Base-by-base conservation (phyloP, 2,329 filamentous ascomycete genomes). In the Chaetomiaceae sp. region DNA sequence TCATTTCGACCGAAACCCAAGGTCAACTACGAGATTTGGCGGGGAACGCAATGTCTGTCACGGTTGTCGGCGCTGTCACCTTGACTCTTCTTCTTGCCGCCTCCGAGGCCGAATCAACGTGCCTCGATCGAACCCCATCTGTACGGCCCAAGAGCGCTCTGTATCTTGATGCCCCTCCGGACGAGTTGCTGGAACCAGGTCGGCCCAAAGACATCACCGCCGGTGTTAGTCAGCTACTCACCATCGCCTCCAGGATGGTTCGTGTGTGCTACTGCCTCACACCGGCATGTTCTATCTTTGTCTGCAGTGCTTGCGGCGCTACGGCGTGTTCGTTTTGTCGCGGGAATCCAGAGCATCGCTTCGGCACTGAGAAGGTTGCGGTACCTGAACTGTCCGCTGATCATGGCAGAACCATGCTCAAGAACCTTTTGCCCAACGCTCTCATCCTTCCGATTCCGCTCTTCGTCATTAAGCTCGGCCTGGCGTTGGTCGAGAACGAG, bases 41-140 rank as follows among this genome's bases (percentile, higher is more conserved):
- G 2, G 86, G 86, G 0, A 91, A 93, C 60, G 86, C 86, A 0
- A 91, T 91, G 86, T 81, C 77, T 1, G 79, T 79, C 0, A 84
- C 86, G 0, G 83, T 88, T 1, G 78, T 89, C 9, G 83, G 81
- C 3, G 71, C 76, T 2, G 75, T 77, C 0, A 72, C 86, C 1
- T 56, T 87, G 2, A 68, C 78, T 1, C 73, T 78, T 0, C 61
- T 90, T 1, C 72, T 80, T 38, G 49, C 62, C 29, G 45, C 50
- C 20, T 15, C 19, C 19, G 1, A 18, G n/a, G n/a, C n/a, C 6
- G n/a, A 11, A 15, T 12, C 15, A 3, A 11, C 37, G 2, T 6
- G 36, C 9, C 33, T 51, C 5, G 12, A 20, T 2, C 27, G 6
- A n/a, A 20, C 30, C 18, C 6, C n/a, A 4, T 29, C 45, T 14